Percentiles rank a stretch among this genome's conserved stretches.
Evolutionary conservation across 345 rosid species (phyloP).

Genomic region (Moricandia arvensis): DNA sequence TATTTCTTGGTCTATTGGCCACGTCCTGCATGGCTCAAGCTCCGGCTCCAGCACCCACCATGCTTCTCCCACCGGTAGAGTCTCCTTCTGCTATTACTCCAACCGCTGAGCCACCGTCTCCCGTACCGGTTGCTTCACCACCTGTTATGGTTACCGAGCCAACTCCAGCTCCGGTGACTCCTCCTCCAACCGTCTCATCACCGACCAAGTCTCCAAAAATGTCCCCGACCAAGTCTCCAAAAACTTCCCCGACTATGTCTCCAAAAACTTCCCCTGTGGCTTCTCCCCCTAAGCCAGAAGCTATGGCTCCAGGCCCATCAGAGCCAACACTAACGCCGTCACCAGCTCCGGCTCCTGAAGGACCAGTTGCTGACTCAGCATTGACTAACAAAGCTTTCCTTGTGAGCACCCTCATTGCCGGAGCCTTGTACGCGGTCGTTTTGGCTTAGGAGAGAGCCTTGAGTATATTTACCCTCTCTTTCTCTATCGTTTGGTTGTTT

Average conservation of each 20-base stretch:
- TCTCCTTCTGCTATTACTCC: conserved; percentile 49
- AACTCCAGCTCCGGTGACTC: conserved; percentile 23
- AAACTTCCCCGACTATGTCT: conserved; percentile 8
- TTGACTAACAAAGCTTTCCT: conserved; percentile 43
- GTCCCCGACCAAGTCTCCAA: conserved; percentile 25
- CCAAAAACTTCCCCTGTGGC: conserved; percentile 27
- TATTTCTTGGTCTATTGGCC: conserved; percentile 65
- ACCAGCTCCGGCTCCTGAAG: conserved; percentile 15
- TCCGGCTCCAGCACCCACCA: conserved; percentile 34
- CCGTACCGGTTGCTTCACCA: conserved; percentile 22
- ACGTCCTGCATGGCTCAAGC: conserved; percentile 67
- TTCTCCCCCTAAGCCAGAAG: conserved; percentile 29
- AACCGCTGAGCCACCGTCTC: conserved; percentile 23
- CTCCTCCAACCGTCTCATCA: conserved; percentile 27
- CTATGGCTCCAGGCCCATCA: conserved; percentile 29
- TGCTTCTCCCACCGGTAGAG: conserved; percentile 27
- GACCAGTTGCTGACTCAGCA: conserved; percentile 25
- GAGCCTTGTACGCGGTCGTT: conserved; percentile 49
- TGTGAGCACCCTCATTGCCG: conserved; percentile 49
- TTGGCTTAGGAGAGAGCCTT: conserved; percentile 49
- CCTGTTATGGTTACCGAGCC: conserved; percentile 18
- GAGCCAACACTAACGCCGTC: conserved; percentile 26
- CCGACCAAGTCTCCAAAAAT: conserved; percentile 9
- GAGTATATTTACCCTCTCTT: background rate
- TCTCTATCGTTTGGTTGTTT: conserved; percentile 1